A percentile compares a stretch with the other conserved stretches of the same genome.
Conservation (phyloP, 495 filamentous ascomycete genomes). For the Penicillium chermesinum region DNA sequence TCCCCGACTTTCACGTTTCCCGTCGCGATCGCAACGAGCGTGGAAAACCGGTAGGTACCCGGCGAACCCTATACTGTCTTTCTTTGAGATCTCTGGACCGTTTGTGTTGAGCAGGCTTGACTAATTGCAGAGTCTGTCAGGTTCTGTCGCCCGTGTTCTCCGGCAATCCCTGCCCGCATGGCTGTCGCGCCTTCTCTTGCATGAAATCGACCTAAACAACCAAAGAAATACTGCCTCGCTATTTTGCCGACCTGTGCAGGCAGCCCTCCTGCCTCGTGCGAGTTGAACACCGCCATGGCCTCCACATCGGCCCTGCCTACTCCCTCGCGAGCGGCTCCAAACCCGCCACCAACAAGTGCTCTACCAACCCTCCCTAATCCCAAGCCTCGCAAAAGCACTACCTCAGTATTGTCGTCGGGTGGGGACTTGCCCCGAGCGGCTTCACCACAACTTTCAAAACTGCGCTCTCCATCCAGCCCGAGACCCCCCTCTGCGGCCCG, state of each 20-base stretch:
- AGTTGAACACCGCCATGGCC: slow-evolving; percentile 40
- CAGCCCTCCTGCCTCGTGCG: not conserved
- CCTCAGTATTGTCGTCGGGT: slow-evolving; percentile 17
- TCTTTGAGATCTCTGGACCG: too few relatives aligned
- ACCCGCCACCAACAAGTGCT: slow-evolving; percentile 59
- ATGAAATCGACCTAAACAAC: not conserved
- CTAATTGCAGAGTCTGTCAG: not conserved
- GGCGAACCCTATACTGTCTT: too few relatives aligned
- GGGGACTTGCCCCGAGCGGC: slow-evolving; percentile 41
- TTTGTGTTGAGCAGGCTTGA: too few relatives aligned
- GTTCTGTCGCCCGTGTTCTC: not conserved
- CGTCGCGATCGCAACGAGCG: slow-evolving; percentile 22
- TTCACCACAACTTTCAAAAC: slow-evolving; percentile 44
- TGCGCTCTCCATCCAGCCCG: slow-evolving; percentile 61
- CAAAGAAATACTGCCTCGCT: not conserved
- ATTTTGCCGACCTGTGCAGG: not conserved
- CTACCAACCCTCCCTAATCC: slow-evolving; percentile 64
- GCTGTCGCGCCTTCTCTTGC: not conserved
- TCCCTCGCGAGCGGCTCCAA: slow-evolving; percentile 55
- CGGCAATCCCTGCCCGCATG: slow-evolving; percentile 5
- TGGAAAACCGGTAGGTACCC: too few relatives aligned
- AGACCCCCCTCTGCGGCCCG: slow-evolving; percentile 46
- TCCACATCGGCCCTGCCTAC: slow-evolving; percentile 57
- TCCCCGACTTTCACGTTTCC: slow-evolving; percentile 1
- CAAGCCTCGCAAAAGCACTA: slow-evolving; percentile 64